Conservation (phyloP, 176 grass and related monocot species). For the Aegilops sharonensis region DNA sequence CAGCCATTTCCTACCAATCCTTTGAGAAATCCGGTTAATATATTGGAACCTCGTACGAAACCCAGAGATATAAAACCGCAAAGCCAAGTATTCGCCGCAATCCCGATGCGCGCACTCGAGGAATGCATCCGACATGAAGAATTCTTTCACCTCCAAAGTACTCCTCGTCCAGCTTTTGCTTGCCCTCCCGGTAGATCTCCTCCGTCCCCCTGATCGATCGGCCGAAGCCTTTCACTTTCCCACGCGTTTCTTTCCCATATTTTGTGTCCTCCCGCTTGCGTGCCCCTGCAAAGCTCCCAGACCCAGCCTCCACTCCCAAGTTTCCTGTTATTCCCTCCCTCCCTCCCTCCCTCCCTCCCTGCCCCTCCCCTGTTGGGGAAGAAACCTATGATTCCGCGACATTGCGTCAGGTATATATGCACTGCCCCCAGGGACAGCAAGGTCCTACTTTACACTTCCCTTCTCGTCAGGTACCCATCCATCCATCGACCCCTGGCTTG, state of each 20-base stretch:
- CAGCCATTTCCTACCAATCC: neutral
- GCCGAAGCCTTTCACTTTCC: constrained; percentile 34
- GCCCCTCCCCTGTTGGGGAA: constrained; percentile 38
- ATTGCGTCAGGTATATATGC: constrained; percentile 44
- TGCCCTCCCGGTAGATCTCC: constrained; percentile 22
- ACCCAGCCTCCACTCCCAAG: constrained; percentile 61
- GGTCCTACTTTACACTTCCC: constrained; percentile 53
- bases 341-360: neutral
- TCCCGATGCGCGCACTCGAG: constrained; percentile 31
- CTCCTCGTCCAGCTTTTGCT: constrained; percentile 22
- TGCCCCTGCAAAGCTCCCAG: constrained; percentile 51
- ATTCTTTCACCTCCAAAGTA: constrained; percentile 52
- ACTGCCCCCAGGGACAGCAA: constrained; percentile 7
- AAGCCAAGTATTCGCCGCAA: constrained; percentile 41
- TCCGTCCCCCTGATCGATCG: neutral
- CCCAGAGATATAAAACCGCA: neutral
- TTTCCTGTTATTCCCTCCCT: constrained; percentile 69
- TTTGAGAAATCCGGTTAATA: neutral
- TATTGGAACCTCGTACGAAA: constrained; percentile 40
- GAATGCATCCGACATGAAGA: constrained; percentile 48
- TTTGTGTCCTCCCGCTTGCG: constrained; percentile 40
- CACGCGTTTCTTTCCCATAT: constrained; percentile 44
- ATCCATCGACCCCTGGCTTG: neutral
- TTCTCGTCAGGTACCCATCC: constrained; percentile 5
- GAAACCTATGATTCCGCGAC: constrained; percentile 52